Evolutionary conservation across 2,329 filamentous ascomycete species (phyloP), one percentile per base, ranked within the genome.

Genomic region (Trichoderma sp.): DNA sequence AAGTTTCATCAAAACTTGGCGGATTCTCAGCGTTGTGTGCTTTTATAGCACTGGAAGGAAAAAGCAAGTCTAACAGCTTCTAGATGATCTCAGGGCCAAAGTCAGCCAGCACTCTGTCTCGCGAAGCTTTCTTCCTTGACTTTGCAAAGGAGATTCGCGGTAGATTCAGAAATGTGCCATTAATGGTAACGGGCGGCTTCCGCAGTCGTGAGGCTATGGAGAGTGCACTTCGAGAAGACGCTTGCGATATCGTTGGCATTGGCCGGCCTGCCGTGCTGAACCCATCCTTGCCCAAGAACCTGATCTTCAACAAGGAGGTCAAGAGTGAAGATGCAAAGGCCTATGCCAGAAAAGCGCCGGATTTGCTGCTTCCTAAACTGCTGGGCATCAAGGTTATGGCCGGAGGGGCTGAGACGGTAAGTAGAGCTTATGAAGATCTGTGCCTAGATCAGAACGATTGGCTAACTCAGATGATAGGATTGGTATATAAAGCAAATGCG

Each of bases 71-170:
- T 64, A 55, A 64, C 2, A 11, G n/a, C 16, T 11, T 27, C 16
- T 59, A 80, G 74, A 83, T 85, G 79, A 75, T 81, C 37, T 72
- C 71, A 0, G 75, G 73, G 10, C 68, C 52, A 13, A 60, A 71
- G 60, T 70, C 69, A 16, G 68, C 62, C 7, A 68, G 62, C 27
- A 88, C 87, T 0, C 78, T 79, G 14, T 83, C 83, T 0, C 84
- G 89, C 8, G 89, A 92, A 73, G 88, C 89, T 0, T 92, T 90
- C 81, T 92, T 92, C 79, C 80, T 91, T 1, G 86, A 91, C 57
- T 92, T 91, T 71, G 87, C 88, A 0, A 78, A 81, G n/a, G 79
- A 52, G 33, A 67, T 68, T 40, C 82, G 86, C 33, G 74, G 75
- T 5, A 77, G 79, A 29, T 82, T 85, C 67, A 81, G 83, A 0